Percentiles rank a stretch among this genome's conserved stretches.
Conservation (phyloP, 2,329 filamentous ascomycete genomes). For the Orbilia oligospora region DNA sequence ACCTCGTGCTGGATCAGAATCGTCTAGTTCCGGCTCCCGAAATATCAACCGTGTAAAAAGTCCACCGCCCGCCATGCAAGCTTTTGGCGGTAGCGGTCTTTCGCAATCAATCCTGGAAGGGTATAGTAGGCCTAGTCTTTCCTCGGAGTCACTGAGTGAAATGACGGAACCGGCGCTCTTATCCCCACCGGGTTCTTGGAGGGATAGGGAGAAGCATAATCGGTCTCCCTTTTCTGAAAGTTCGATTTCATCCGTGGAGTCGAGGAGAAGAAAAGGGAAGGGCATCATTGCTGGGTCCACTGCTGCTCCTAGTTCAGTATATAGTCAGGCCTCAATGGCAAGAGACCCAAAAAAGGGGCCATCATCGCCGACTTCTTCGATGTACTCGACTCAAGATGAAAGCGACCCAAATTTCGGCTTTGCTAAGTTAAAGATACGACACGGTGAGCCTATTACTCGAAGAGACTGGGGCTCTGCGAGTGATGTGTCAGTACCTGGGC, state of each 20-base stretch:
- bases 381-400: slow-evolving; percentile 13
- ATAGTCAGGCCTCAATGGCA: slow-evolving; percentile 2
- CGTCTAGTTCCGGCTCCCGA: not conserved
- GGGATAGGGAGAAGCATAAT: slow-evolving; percentile 33
- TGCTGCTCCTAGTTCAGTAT: not conserved
- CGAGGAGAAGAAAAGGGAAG: slow-evolving; percentile 31
- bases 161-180: not conserved
- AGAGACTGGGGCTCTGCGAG: slow-evolving; percentile 53
- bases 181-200: slow-evolving; percentile 34
- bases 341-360: slow-evolving; percentile 14
- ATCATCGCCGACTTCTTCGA: slow-evolving; percentile 16
- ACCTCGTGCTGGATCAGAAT: slow-evolving; percentile 7
- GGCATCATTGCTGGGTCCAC: not conserved
- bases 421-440: slow-evolving; percentile 47
- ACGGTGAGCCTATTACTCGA: slow-evolving; percentile 40
- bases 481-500: slow-evolving; percentile 43
- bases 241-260: slow-evolving; percentile 33
- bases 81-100: slow-evolving; percentile 6
- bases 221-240: slow-evolving; percentile 28
- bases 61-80: not conserved
- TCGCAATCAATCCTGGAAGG: not conserved
- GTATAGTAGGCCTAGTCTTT: not conserved
- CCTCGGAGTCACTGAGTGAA: not conserved
- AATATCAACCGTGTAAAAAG: not conserved
- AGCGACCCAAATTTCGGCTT: slow-evolving; percentile 17